Evolutionary conservation across 371 early-diverging fungal species (phyloP), one percentile per base, ranked within the genome.

Genomic region (Gilbertella persicaria): DNA sequence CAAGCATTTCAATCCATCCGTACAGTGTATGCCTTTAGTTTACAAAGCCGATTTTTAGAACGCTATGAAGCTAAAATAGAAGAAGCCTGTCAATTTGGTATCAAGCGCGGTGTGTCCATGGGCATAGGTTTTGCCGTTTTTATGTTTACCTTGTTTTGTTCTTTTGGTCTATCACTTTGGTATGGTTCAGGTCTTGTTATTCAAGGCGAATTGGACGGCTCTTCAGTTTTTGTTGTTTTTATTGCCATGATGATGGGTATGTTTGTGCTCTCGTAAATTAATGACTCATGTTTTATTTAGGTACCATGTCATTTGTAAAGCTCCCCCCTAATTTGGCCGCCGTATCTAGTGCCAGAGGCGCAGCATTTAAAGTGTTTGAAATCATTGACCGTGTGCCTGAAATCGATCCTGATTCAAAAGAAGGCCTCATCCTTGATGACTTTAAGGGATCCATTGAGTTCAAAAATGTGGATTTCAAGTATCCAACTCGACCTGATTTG

Each of bases 11-110:
- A 89, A 7, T 80, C 86, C 20, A 90, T 97, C 50, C 85, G 95
- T 41, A 97, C 97, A 2, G 89, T 95, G 16, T 84, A 82, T 43
- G 79, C 95, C 0, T 96, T 95, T 69, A 87, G 85, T 46, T 82
- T 85, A 12, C 90, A 94, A 67, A 66, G 77, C 16, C 83, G 89
- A 10, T 85, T 90, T 58, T 57, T 79, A 5, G 54, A 66, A 5
- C 68, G 82, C 21, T 98, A 92, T 71, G 66, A 70, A 30, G 50
- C 30, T 0, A 66, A 84, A 55, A 52, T 89, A 2, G 69, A 63
- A 10, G 65, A 73, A 21, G 92, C 90, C 2, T 72, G 69, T 21
- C 55, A 60, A 12, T 62, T 71, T 10, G 90, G 88, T 23, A 58
- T 79, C n/a, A 81, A 75, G 49, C 79, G 82, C 30, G 80, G 76